Evolutionary conservation across 2,329 filamentous ascomycete genomes (phyloP).

Genomic region (Monilinia fructigena): DNA sequence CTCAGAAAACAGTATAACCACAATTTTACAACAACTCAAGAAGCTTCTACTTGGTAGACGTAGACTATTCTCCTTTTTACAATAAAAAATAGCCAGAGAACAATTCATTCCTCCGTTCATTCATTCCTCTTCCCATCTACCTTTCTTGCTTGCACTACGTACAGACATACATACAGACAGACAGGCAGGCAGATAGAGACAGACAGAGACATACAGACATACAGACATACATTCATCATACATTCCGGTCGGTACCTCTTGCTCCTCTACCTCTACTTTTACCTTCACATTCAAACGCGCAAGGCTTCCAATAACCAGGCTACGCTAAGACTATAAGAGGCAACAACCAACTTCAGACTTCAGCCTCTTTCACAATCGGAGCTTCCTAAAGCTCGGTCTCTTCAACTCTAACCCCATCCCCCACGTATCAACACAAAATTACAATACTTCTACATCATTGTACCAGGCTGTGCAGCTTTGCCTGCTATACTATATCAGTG

Average conservation of each 20-base stretch:
- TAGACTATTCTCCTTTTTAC: no score
- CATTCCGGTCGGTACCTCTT: no score
- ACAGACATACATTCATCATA: no score
- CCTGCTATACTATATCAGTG: conserved; percentile 29
- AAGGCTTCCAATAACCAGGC: background rate
- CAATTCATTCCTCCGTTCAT: no score
- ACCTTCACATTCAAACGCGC: background rate
- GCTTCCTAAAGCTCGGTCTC: conserved; percentile 21
- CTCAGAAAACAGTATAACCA: no score
- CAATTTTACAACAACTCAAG: background rate
- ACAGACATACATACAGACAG: no score
- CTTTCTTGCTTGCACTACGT: no score
- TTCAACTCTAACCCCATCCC: conserved; percentile 15
- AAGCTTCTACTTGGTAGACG: background rate
- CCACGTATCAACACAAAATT: conserved; percentile 17
- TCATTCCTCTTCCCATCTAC: no score
- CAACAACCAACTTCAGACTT: conserved; percentile 2
- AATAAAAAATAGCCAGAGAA: no score
- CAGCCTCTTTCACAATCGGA: conserved; percentile 23
- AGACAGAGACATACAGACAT: no score
- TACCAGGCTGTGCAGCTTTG: conserved; percentile 31
- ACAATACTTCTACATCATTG: conserved; percentile 14
- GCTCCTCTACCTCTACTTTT: no score
- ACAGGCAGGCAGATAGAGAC: no score
- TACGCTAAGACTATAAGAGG: conserved; percentile 4